Conservation (phyloP, 805 yeast species). For the Saccharomyces cerevisiae region DNA sequence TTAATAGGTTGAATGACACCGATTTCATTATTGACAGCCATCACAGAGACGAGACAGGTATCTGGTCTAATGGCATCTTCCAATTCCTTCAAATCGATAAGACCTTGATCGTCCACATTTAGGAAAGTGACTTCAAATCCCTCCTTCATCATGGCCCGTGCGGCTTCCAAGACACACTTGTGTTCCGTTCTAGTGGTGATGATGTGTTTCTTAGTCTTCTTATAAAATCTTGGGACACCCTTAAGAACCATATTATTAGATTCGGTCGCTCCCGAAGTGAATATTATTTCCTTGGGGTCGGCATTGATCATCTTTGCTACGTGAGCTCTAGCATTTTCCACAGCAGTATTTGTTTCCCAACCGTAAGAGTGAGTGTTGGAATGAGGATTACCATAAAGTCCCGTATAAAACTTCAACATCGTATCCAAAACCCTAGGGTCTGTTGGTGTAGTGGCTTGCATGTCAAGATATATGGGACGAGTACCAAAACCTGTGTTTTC, state of each 20-base stretch:
- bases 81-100: constrained; percentile 67
- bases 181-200: constrained; percentile 97
- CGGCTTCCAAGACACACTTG: constrained; percentile 96
- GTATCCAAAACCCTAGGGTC: constrained; percentile 93
- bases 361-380: constrained; percentile 95
- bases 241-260: constrained; percentile 90
- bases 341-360: constrained; percentile 94
- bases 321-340: constrained; percentile 76
- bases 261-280: constrained; percentile 97
- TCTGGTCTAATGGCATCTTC: constrained; percentile 82
- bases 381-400: constrained; percentile 95
- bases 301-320: constrained; percentile 83
- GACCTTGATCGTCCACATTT: constrained; percentile 74
- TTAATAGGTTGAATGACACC: constrained; percentile 95
- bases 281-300: constrained; percentile 92
- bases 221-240: constrained; percentile 92
- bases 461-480: constrained; percentile 91
- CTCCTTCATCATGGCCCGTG: constrained; percentile 90
- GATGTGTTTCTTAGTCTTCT: constrained; percentile 82
- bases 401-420: constrained; percentile 81
- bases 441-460: constrained; percentile 97
- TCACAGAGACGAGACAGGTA: constrained; percentile 80
- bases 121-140: constrained; percentile 94
- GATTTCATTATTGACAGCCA: constrained; percentile 97
- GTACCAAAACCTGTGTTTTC: constrained; percentile 45